Evolutionary conservation across 106 monocot species (phyloP).

Genomic region (Allium cepa): DNA sequence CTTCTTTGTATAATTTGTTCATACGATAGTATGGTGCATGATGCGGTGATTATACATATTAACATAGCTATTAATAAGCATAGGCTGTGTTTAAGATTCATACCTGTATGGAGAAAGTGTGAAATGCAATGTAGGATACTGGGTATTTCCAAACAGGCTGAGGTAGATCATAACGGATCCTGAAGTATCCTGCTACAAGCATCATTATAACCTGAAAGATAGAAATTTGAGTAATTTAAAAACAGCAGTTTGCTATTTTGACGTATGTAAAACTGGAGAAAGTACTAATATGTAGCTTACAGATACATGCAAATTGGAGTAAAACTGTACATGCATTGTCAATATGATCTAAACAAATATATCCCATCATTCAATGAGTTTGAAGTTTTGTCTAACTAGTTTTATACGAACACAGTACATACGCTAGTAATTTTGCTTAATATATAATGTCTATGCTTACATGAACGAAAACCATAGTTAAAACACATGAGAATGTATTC

Average conservation of each 20-base stretch:
- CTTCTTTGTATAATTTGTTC: no score
- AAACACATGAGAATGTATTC: conserved; percentile 47
- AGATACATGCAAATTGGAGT: not conserved
- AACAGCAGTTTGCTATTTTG: not conserved
- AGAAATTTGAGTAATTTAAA: not conserved
- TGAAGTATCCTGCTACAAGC: conserved; percentile 87
- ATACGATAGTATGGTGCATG: not conserved
- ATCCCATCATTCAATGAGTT: no score
- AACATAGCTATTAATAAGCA: not conserved
- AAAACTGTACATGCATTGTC: no score
- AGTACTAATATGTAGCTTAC: not conserved
- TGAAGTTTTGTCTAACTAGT: no score
- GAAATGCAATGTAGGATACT: conserved; percentile 71
- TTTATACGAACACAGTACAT: no score
- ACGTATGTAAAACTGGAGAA: not conserved
- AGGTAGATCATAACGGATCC: conserved; percentile 47
- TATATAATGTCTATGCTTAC: conserved; percentile 34
- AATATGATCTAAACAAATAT: no score
- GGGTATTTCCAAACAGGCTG: conserved; percentile 79
- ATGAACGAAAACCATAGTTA: conserved; percentile 56
- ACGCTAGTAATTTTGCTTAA: not conserved
- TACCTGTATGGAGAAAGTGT: conserved; percentile 84
- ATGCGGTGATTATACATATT: not conserved
- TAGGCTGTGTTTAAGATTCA: not conserved
- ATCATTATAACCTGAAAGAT: conserved; percentile 77